phyloP scores from a whole-genome alignment of 2,329 filamentous ascomycete species.

The Escovopsis sp. region DNA sequence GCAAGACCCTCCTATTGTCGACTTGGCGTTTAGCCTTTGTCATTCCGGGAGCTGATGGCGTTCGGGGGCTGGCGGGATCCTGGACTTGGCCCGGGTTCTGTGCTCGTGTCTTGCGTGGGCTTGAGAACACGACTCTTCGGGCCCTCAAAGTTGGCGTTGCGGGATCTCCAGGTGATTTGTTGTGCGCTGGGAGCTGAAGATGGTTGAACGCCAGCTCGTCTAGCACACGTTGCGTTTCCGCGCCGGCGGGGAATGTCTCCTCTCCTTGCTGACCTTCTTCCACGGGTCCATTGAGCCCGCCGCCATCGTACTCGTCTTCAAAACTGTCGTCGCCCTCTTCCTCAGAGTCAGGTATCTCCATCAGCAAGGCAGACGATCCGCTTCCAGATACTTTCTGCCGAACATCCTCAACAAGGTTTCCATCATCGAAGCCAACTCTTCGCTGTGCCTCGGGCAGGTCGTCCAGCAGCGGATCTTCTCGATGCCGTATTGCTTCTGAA shows the following conservation, averaged over 20 bases:
- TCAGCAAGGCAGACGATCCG: background rate
- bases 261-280: slow-evolving; percentile 6
- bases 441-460: no score
- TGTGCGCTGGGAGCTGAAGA: slow-evolving; percentile 4
- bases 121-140: no score
- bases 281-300: no score
- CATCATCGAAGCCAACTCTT: background rate
- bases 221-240: slow-evolving; percentile 22
- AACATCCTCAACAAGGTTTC: background rate
- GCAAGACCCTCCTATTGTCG: slow-evolving; percentile 8
- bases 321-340: slow-evolving; percentile 20
- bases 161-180: background rate
- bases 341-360: slow-evolving; percentile 37
- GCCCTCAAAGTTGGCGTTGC: background rate
- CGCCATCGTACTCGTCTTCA: no score
- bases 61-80: background rate
- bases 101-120: no score
- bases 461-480: no score
- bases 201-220: slow-evolving; percentile 17
- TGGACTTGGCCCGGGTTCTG: background rate
- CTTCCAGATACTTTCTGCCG: background rate
- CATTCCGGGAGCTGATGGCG: background rate
- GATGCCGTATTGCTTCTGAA: no score
- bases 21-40: background rate
- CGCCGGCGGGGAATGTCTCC: slow-evolving; percentile 14